phyloP scores from a whole-genome alignment of 139 green algal genomes.

The Chlamydomonas applanata region DNA sequence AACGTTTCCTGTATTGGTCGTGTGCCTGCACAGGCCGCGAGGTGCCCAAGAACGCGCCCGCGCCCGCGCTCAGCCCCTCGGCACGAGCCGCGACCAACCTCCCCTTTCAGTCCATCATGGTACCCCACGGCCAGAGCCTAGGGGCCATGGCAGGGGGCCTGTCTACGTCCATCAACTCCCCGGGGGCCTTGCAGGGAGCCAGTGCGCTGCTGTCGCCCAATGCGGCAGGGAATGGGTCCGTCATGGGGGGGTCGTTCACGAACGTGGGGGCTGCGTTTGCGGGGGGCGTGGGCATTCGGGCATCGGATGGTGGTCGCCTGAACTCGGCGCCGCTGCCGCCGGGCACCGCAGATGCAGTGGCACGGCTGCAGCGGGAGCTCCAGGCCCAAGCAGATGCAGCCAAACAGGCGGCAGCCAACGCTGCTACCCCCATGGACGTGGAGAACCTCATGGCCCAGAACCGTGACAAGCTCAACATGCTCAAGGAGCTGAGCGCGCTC shows the following conservation, averaged over 20 bases:
- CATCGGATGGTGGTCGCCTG: not conserved
- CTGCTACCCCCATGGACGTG: constrained; percentile 15
- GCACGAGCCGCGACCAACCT: not conserved
- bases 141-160: not conserved
- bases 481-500: constrained; percentile 27
- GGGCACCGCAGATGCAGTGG: constrained; percentile 4
- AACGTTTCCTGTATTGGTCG: too few species aligned
- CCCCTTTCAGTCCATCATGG: constrained; percentile 9
- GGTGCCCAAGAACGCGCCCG: not conserved
- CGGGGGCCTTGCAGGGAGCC: too few species aligned
- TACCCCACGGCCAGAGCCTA: not conserved
- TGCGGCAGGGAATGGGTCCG: too few species aligned
- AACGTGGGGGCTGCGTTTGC: not conserved
- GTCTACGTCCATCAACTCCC: too few species aligned
- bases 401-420: not conserved
- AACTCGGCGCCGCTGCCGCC: constrained; percentile 8
- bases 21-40: not conserved
- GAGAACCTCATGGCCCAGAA: constrained; percentile 18
- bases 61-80: not conserved
- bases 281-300: not conserved
- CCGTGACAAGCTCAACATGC: constrained; percentile 24
- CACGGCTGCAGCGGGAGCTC: not conserved
- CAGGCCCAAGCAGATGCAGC: not conserved
- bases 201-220: too few species aligned
- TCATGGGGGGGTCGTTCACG: too few species aligned